Conservation (phyloP, 441 rosid genomes). For the Capsella rubella region DNA sequence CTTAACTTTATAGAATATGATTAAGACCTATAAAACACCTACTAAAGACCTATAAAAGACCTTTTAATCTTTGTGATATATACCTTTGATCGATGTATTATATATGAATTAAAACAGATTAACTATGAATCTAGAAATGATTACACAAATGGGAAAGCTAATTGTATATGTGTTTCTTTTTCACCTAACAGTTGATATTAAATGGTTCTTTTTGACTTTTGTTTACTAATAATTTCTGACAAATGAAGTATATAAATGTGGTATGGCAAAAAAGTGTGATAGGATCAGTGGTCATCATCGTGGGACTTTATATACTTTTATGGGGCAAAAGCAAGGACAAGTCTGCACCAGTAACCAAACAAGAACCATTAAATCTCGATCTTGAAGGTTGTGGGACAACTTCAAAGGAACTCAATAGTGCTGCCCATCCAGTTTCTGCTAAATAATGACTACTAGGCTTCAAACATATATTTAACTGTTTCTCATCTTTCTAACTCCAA, state of each 20-base stretch:
- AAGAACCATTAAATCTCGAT: conserved; percentile 42
- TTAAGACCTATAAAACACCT: background rate
- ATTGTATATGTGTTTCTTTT: background rate
- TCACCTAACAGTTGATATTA: conserved; percentile 9
- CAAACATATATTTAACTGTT: conserved; percentile 1
- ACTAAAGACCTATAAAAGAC: no score
- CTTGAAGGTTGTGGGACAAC: conserved; percentile 41
- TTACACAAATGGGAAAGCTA: background rate
- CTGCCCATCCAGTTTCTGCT: conserved; percentile 22
- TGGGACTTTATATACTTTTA: conserved; percentile 58
- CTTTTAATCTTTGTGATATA: background rate
- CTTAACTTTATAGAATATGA: background rate
- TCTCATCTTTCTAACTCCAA: conserved; percentile 12
- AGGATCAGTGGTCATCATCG: conserved; percentile 56
- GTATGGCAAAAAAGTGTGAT: conserved; percentile 46
- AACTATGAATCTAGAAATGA: background rate
- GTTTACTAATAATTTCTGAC: conserved; percentile 16
- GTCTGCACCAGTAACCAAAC: conserved; percentile 38
- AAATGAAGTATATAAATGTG: background rate
- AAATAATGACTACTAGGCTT: conserved; percentile 19
- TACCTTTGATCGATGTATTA: background rate
- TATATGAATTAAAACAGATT: background rate
- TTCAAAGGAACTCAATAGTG: conserved; percentile 36
- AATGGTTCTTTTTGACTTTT: conserved; percentile 26
- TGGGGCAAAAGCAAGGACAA: conserved; percentile 63